phyloP scores from a whole-genome alignment of 1,284 basidiomycete genomes.

The Pisolithus thermaeus region DNA sequence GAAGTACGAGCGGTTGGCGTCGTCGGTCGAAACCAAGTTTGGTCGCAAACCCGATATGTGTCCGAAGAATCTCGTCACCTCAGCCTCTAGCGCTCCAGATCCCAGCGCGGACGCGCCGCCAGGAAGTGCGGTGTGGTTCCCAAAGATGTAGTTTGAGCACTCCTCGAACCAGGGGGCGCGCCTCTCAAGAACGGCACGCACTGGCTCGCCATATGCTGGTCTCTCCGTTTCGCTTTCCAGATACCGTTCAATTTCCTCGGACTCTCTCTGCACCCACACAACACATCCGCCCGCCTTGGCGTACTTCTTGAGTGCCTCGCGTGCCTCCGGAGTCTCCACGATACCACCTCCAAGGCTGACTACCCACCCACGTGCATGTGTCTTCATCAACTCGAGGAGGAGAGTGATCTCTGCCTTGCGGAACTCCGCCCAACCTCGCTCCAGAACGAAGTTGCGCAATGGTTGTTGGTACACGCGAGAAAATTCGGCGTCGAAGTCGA shows the following conservation, averaged over 20 bases:
- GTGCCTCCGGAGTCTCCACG: slow-evolving; percentile 78
- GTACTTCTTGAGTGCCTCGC: slow-evolving; percentile 69
- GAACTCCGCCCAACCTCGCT: slow-evolving; percentile 77
- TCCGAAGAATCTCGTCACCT: slow-evolving; percentile 78
- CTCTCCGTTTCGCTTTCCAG: slow-evolving; percentile 71
- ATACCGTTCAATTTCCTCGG: slow-evolving; percentile 72
- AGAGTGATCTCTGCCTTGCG: slow-evolving; percentile 55
- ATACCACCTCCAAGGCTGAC: slow-evolving; percentile 95
- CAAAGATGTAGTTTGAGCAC: slow-evolving; percentile 81
- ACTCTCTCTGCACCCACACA: slow-evolving; percentile 66
- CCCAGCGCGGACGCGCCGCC: slow-evolving; percentile 13
- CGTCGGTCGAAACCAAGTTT: slow-evolving; percentile 59
- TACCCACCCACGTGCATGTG: slow-evolving; percentile 59
- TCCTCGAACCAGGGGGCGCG: slow-evolving; percentile 87
- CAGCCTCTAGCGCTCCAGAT: slow-evolving; percentile 11
- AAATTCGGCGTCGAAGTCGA: slow-evolving; percentile 88
- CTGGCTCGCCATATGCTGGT: slow-evolving; percentile 84
- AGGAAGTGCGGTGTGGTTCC: slow-evolving; percentile 61
- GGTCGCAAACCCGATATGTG: slow-evolving; percentile 77
- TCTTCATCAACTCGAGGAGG: slow-evolving; percentile 56
- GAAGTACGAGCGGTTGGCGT: slow-evolving; percentile 79
- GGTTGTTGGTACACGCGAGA: slow-evolving; percentile 57
- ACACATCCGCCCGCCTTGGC: slow-evolving; percentile 53
- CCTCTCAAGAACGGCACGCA: slow-evolving; percentile 78
- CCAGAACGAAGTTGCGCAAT: slow-evolving; percentile 74